Base-by-base conservation (phyloP, 768 basidiomycete genomes). In the Plicaturopsis crispa region DNA sequence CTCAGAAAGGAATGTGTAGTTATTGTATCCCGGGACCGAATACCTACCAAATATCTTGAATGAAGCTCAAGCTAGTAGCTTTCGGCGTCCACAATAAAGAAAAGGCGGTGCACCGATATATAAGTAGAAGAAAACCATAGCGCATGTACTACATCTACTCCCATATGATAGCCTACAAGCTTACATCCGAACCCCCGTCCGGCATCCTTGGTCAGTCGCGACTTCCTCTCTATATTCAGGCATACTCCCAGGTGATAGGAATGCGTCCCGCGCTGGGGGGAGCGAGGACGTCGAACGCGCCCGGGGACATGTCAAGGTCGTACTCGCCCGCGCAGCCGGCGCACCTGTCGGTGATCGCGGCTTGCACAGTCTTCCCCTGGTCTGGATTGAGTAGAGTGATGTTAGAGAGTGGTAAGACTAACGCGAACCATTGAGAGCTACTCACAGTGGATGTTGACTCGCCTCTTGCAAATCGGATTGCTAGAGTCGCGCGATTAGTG, bases 251-350 rank as follows among this genome's bases (percentile, higher is more conserved):
- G 5, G 39, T 36, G 3, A 33, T 32, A 20, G 10, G n/a, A 11
- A 50, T 30, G 19, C 41, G 40, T 12, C 50, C 50, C 1, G 35
- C 24, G 2, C 14, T 14, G 4, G 13, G 17, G 21, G 40, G 23
- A 3, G 35, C 43, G n/a, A 51, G 34, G 35, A 26, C 18, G 13
- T 33, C n/a, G 31, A 51, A 51, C 11, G 40, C 48, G 4, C 40
- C 20, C 2, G 45, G 43, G 20, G 46, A 47, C 18, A 52, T 42
- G 20, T 52, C 50, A 24, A 52, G 40, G 31, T 52, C 48, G 22
- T 33, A 45, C 4, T 17, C 17, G 6, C 46, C 46, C 3, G 17
- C 17, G 32, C 46, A 52, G 13, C 36, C 36, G 3, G 36, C 32
- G 31, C 50, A 52, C 16, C 36, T 18, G 24, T 51, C 50, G n/a